Evolutionary conservation across 2,329 filamentous ascomycete species (phyloP).

Genomic region (Aspergillus terreus): DNA sequence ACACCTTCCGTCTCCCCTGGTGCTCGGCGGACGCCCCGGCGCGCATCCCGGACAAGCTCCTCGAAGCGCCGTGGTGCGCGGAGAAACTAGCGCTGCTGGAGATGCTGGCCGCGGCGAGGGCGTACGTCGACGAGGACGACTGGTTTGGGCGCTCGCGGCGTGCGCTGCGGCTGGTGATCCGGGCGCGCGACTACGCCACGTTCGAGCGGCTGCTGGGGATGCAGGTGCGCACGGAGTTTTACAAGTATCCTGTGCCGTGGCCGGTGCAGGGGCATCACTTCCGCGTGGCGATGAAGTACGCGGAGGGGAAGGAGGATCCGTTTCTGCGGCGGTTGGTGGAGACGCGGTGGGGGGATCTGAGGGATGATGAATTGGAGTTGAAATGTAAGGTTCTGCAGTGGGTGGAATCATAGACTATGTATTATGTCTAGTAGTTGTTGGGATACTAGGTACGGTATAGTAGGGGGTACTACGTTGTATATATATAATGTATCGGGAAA

Average conservation of each 20-base stretch:
- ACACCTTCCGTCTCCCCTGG: slow-evolving; percentile 34
- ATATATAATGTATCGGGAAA: background rate
- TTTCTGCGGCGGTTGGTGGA: slow-evolving; percentile 31
- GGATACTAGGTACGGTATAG: background rate
- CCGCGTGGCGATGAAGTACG: slow-evolving; percentile 26
- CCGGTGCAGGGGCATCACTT: slow-evolving; percentile 32
- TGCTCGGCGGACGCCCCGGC: slow-evolving; percentile 23
- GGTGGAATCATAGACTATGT: slow-evolving; percentile 1
- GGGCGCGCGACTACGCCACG: slow-evolving; percentile 29
- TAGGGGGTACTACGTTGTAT: background rate
- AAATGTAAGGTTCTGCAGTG: slow-evolving; percentile 23
- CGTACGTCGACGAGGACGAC: slow-evolving; percentile 36
- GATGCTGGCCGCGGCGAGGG: slow-evolving; percentile 30
- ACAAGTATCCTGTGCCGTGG: slow-evolving; percentile 31
- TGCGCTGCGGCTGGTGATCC: slow-evolving; percentile 32
- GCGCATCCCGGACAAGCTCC: slow-evolving; percentile 37
- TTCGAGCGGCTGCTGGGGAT: slow-evolving; percentile 30
- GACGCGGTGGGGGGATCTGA: slow-evolving; percentile 31
- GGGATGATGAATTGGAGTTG: slow-evolving; percentile 15
- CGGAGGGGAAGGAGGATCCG: slow-evolving; percentile 25
- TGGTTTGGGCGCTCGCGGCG: slow-evolving; percentile 25
- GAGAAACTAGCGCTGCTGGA: slow-evolving; percentile 37
- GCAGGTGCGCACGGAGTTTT: slow-evolving; percentile 28
- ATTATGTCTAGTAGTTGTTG: background rate
- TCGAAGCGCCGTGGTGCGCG: slow-evolving; percentile 36